These are phyloP conservation scores for Boletus rubroflammeus DNA, from an alignment of 768 basidiomycete genomes.

Conservation along the genomic window DNA sequence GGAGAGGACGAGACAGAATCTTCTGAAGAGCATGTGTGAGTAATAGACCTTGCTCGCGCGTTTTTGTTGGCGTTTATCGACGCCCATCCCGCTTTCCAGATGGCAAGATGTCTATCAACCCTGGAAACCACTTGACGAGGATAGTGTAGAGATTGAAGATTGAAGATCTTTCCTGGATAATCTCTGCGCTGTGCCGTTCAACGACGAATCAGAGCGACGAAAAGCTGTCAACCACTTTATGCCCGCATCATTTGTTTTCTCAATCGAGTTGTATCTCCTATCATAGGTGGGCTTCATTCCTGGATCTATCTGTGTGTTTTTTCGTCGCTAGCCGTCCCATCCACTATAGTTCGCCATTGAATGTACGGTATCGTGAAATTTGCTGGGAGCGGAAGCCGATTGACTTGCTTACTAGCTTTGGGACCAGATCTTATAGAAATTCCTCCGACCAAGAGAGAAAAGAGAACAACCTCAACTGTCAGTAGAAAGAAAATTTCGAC, in stretches of 20 bases:
- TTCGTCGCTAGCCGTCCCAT: too few relatives aligned
- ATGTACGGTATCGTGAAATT: background rate
- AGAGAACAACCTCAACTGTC: background rate
- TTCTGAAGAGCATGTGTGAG: conserved; percentile 6
- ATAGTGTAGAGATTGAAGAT: conserved; percentile 7
- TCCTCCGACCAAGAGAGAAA: background rate
- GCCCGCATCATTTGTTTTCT: background rate
- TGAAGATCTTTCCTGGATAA: background rate
- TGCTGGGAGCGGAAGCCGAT: background rate
- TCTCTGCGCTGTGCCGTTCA: background rate
- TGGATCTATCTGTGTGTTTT: too few relatives aligned
- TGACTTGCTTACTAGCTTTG: background rate
- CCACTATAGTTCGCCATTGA: too few relatives aligned
- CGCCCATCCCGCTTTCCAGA: background rate
- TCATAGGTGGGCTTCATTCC: too few relatives aligned
- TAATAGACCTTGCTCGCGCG: background rate
- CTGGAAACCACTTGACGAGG: conserved; percentile 22
- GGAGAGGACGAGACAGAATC: background rate
- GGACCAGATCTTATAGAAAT: background rate
- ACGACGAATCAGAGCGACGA: background rate
- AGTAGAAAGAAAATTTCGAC: background rate
- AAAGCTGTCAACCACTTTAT: background rate
- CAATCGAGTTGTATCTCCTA: background rate
- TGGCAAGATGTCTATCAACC: conserved; percentile 16
- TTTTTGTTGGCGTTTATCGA: background rate